phyloP scores from a whole-genome alignment of 768 basidiomycete genomes.

The Suillus weaverae region DNA sequence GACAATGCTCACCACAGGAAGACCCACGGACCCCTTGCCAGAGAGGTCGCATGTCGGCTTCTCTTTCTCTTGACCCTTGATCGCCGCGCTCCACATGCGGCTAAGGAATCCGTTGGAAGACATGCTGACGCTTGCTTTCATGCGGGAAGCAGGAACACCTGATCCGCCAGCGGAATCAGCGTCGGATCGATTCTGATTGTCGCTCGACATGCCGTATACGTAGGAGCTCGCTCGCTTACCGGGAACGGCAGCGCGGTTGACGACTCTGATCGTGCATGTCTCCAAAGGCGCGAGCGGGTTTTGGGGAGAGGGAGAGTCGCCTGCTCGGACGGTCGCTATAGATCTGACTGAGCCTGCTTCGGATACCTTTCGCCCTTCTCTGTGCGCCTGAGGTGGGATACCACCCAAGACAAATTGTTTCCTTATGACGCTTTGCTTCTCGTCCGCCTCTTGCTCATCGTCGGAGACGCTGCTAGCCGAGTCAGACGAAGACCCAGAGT shows the following conservation, averaged over 20 bases:
- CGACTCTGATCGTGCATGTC: conserved; percentile 26
- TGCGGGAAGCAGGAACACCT: conserved; percentile 14
- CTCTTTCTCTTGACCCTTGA: conserved; percentile 38
- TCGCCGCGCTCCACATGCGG: conserved; percentile 74
- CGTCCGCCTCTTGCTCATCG: conserved; percentile 35
- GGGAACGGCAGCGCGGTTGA: conserved; percentile 23
- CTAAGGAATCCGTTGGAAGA: conserved; percentile 56
- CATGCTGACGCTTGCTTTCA: conserved; percentile 41
- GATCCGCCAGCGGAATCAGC: conserved; percentile 18
- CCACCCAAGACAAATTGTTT: conserved; percentile 50
- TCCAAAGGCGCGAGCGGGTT: conserved; percentile 15
- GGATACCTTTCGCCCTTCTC: conserved; percentile 41
- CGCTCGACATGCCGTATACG: conserved; percentile 24
- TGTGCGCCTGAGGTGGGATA: conserved; percentile 43
- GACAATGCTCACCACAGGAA: conserved; percentile 23
- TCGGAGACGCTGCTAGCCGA: conserved; percentile 51
- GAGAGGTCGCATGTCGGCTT: conserved; percentile 11
- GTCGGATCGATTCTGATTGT: conserved; percentile 16
- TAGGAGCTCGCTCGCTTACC: conserved; percentile 29
- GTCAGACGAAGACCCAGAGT: conserved; percentile 55
- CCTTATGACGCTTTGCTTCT: conserved; percentile 19
- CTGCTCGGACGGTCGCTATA: conserved; percentile 36
- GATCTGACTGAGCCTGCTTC: conserved; percentile 35
- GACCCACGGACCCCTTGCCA: conserved; percentile 10
- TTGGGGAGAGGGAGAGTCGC: conserved; percentile 22